Evolutionary conservation across 495 filamentous ascomycete species (phyloP), one percentile per base, ranked within the genome.

Genomic region (Daldinia vernicosa): DNA sequence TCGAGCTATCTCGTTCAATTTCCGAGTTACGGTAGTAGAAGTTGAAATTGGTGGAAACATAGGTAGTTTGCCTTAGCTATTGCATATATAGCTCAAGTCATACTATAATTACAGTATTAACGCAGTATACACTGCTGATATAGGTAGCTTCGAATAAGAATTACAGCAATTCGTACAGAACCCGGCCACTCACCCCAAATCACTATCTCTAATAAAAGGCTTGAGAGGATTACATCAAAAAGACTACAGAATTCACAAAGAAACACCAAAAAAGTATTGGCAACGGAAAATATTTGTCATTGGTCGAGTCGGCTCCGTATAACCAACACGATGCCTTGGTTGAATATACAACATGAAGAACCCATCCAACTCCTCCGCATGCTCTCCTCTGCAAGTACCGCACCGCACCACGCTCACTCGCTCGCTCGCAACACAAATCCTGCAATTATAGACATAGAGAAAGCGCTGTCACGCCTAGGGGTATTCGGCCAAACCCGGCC

Each of bases 331-430:
- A 54, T 54, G 17, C 70, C 39, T 60, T 30, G 50, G 39, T 40
- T 51, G 30, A 63, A 61, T 68, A 65, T 65, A 40, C 40, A 65
- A 72, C 70, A 68, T 61, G 50, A 72, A 72, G 64, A 72, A 72
- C 65, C 65, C 70, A 66, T 59, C 66, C 52, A 69, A 73, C 70
- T 73, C 70, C 70, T 65, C 70, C 70, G 56, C 70, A 69, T 66
- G 61, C 70, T 73, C 64, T 53, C 50, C 6, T 3, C 17, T 24
- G 17, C 62, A 66, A 62, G 55, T 52, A 69, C 47, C 55, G n/a
- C 24, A 37, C 12, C 33, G 33, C 12, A 35, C 0, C 32, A 0
- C 32, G 12, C 32, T 2, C 33, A 35, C 33, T 35, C 33, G 14
- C 43, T 47, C 19, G 14, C 19, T 19, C 32, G 40, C 28, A 67